phyloP scores from a whole-genome alignment of 768 basidiomycete genomes.

The Panaeolus cyanescens region DNA sequence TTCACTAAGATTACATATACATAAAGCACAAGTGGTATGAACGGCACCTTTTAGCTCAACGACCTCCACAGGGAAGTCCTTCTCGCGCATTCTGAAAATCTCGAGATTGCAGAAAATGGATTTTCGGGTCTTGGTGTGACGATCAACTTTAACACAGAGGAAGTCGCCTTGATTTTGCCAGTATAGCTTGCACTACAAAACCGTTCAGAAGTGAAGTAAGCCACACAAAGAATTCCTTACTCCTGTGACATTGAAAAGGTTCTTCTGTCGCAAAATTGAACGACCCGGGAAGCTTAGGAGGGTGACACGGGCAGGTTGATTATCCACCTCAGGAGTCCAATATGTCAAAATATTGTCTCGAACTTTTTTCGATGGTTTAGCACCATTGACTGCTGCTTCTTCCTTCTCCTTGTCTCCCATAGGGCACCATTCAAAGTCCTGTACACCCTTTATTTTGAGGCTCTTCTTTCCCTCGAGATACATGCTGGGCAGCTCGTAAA shows the following conservation, averaged over 20 bases:
- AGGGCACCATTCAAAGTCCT: slow-evolving; percentile 99
- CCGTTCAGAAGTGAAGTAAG: slow-evolving; percentile 1
- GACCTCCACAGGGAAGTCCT: slow-evolving; percentile 96
- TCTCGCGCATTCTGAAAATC: slow-evolving; percentile 96
- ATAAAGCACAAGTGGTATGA: not conserved
- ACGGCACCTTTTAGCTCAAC: slow-evolving; percentile 89
- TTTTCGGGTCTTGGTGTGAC: slow-evolving; percentile 98
- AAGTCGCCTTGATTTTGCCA: slow-evolving; percentile 99
- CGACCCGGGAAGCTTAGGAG: slow-evolving; percentile 88
- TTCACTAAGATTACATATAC: slow-evolving; percentile 12
- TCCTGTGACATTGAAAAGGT: slow-evolving; percentile 97
- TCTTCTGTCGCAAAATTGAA: slow-evolving; percentile 86
- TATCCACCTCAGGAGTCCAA: slow-evolving; percentile 96
- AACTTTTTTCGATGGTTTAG: slow-evolving; percentile 58
- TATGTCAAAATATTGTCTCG: slow-evolving; percentile 94
- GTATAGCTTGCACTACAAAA: slow-evolving; percentile 85
- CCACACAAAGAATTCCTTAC: slow-evolving; percentile 42
- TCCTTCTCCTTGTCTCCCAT: slow-evolving; percentile 87
- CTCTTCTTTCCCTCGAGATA: slow-evolving; percentile 94
- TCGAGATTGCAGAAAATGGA: slow-evolving; percentile 98
- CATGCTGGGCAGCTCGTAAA: slow-evolving; percentile 95
- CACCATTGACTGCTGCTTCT: slow-evolving; percentile 31
- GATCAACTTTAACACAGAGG: slow-evolving; percentile 98
- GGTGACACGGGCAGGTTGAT: slow-evolving; percentile 97
- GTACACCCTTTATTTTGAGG: slow-evolving; percentile 94